Evolutionary conservation across 345 rosid species (phyloP).

Genomic region (Citrus sp.): DNA sequence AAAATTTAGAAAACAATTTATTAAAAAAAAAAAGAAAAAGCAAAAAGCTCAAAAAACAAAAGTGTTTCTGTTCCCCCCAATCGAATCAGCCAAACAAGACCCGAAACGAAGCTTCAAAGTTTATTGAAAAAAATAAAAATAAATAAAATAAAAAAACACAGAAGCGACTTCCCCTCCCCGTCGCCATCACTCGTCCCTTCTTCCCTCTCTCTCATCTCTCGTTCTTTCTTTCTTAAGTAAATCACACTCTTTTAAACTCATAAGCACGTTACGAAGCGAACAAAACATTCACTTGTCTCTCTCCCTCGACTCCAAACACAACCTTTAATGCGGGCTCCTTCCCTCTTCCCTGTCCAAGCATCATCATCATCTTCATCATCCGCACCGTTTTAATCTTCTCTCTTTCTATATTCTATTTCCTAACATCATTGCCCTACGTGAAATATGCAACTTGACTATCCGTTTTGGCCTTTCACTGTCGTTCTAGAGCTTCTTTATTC

Average conservation of each 20-base stretch:
- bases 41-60: not conserved
- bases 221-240: not conserved
- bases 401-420: not conserved
- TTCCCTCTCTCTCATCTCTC: not conserved
- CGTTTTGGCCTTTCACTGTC: not conserved
- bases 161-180: not conserved
- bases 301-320: not conserved
- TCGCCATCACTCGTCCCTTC: not conserved
- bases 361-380: not conserved
- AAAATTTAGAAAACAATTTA: too few relatives aligned
- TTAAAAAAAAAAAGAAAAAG: not conserved
- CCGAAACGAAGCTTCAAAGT: conserved; percentile 7
- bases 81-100: conserved; percentile 20
- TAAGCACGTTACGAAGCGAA: not conserved
- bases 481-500: not conserved
- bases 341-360: not conserved
- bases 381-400: not conserved
- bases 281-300: not conserved
- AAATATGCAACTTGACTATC: not conserved
- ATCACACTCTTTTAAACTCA: not conserved
- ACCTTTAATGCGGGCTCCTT: conserved; percentile 19
- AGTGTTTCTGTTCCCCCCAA: not conserved
- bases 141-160: not conserved
- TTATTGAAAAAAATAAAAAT: too few relatives aligned
- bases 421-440: too few relatives aligned